Evolutionary conservation across 805 yeast genomes (phyloP), one percentile per base, ranked within the genome.

Genomic region (Diddensiella transvaalensis): DNA sequence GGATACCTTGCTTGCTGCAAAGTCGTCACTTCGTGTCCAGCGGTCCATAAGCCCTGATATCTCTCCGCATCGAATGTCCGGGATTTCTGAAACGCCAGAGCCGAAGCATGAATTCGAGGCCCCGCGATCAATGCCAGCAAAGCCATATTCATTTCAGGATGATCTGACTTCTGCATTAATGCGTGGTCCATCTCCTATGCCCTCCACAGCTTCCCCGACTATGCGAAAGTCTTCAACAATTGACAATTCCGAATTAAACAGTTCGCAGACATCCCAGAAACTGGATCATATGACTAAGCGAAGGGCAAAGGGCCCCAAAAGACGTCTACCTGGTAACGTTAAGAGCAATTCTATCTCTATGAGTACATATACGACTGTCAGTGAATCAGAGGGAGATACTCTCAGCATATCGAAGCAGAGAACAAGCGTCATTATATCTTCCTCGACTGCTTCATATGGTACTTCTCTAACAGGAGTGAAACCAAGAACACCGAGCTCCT

Each of bases 291-390:
- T 58, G 8, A 69, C 61, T 33, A 69, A 67, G 53, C 51, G 46
- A 4, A 60, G 74, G 46, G 54, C 71, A 5, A 62, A 62, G 17
- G 74, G 72, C 1, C 74, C 73, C 18, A 69, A 61, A 47, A 56
- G 75, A 48, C 60, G 69, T 44, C 55, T 65, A n/a, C 76, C 74
- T 6, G 42, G 48, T 39, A 22, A 13, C 26, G 23, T 17, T 18
- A 24, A 41, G n/a, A n/a, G 18, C 17, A 22, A 35, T 18, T 15
- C 8, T 10, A 13, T 13, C 32, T 10, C 32, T 10, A 13, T 29
- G 32, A 29, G 11, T 10, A 10, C 32, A 29, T 10, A 10, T 10
- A 10, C 32, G 32, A 10, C 32, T 29, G 32, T 29, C 13, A 29
- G 13, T 13, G 8, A 8, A 10, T 8, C 17, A 6, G 11, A 8